Conservation (phyloP, 2,329 filamentous ascomycete genomes). For the Calonectria honghensis region DNA sequence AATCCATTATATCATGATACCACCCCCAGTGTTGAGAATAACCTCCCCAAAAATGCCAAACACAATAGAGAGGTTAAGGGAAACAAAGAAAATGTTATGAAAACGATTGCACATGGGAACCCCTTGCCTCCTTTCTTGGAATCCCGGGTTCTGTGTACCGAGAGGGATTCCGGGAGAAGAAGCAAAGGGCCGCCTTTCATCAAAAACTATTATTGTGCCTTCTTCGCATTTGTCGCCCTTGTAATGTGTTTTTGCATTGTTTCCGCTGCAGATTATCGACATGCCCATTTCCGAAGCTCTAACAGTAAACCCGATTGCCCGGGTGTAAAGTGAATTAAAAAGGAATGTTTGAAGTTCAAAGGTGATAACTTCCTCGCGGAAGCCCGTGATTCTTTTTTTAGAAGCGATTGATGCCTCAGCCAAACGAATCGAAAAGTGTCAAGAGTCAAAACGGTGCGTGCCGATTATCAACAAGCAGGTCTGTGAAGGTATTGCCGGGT, state of each 20-base stretch:
- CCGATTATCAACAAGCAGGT: not conserved
- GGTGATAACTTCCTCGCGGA: not conserved
- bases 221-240: not conserved
- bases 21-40: slow-evolving; percentile 28
- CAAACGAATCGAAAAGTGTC: not conserved
- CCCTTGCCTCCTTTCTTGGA: not conserved
- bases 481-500: not conserved
- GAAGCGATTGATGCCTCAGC: not conserved
- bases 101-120: slow-evolving; percentile 3
- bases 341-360: not conserved
- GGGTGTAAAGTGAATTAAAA: slow-evolving; percentile 12
- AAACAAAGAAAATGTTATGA: slow-evolving; percentile 26
- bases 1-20: slow-evolving; percentile 38
- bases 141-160: not conserved
- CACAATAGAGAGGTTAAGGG: not conserved
- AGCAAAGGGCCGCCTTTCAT: not conserved
- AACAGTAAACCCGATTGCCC: slow-evolving; percentile 7
- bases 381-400: not conserved
- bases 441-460: not conserved
- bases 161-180: not conserved
- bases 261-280: slow-evolving; percentile 19
- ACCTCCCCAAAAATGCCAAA: slow-evolving; percentile 31
- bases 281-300: slow-evolving; percentile 11
- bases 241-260: not conserved
- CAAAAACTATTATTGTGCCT: slow-evolving; percentile 1